Conservation (phyloP, 371 early-diverging fungal species). For the Mortierella polycephala region DNA sequence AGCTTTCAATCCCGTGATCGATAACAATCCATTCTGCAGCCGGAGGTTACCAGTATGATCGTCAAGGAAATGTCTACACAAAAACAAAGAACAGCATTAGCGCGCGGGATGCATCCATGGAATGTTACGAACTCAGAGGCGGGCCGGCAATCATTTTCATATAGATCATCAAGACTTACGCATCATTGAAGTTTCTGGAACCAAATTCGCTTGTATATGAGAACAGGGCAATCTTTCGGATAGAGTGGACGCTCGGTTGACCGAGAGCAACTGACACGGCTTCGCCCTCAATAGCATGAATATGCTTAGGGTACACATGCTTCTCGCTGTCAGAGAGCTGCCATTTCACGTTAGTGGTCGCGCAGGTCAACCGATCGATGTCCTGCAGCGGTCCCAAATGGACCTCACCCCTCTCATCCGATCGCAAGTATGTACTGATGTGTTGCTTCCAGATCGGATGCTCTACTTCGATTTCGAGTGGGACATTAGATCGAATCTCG, state of each 20-base stretch:
- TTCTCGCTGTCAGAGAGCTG: constrained; percentile 9
- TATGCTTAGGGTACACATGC: constrained; percentile 12
- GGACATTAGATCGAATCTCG: constrained; percentile 52
- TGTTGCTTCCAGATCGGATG: constrained; percentile 32
- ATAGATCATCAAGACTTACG: neutral
- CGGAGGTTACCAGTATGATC: constrained; percentile 30
- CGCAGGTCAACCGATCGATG: constrained; percentile 28
- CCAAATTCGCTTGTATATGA: constrained; percentile 2
- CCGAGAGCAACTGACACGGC: constrained; percentile 47
- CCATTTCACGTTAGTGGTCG: constrained; percentile 22
- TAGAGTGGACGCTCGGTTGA: constrained; percentile 9
- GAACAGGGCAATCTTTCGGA: constrained; percentile 30
- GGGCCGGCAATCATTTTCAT: too few species aligned
- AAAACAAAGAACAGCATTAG: too few species aligned
- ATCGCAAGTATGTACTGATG: constrained; percentile 5
- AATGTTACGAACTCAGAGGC: too few species aligned
- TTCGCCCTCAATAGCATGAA: constrained; percentile 52
- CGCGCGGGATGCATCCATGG: too few species aligned
- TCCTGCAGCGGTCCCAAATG: constrained; percentile 56
- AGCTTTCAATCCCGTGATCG: constrained; percentile 28
- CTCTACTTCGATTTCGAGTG: constrained; percentile 44
- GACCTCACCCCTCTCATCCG: neutral
- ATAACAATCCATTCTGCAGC: constrained; percentile 20
- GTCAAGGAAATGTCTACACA: constrained; percentile 10
- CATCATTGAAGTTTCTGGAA: neutral